A percentile compares a stretch with the other conserved stretches of the same genome.
These are phyloP conservation scores for Lonicera japonica DNA, from an alignment of 129 eudicot species.

Conservation along the genomic window DNA sequence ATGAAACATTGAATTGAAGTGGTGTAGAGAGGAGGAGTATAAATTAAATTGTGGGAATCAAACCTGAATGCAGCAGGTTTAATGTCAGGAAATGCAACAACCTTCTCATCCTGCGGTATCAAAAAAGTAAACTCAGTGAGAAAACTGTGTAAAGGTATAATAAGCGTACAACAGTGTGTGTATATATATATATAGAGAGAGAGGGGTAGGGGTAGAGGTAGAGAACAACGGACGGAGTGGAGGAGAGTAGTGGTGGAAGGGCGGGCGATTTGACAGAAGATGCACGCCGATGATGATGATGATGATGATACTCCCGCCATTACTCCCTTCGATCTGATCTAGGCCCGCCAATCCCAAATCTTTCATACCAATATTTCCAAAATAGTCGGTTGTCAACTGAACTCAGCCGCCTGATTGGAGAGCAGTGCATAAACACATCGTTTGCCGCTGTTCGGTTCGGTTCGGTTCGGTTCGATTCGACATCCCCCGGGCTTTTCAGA, in stretches of 20 bases:
- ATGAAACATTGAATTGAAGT: neutral
- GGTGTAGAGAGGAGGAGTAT: too few species aligned
- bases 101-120: conserved; percentile 58
- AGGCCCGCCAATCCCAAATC: too few species aligned
- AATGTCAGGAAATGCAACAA: conserved; percentile 67
- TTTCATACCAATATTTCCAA: too few species aligned
- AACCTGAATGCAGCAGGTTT: conserved; percentile 84
- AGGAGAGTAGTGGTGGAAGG: conserved; percentile 53
- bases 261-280: conserved; percentile 63
- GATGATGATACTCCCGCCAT: conserved; percentile 35
- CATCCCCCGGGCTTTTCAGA: too few species aligned
- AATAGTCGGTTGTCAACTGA: too few species aligned
- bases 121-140: neutral
- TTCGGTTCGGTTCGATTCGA: too few species aligned
- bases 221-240: conserved; percentile 28
- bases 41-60: too few species aligned
- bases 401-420: too few species aligned
- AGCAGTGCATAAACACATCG: too few species aligned
- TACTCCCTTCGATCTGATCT: neutral
- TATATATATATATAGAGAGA: neutral
- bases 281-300: conserved; percentile 41
- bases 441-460: too few species aligned
- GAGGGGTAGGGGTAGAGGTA: neutral
- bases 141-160: neutral
- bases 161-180: neutral